phyloP scores from a whole-genome alignment of 306 rosid genomes.

The Purshia tridentata region DNA sequence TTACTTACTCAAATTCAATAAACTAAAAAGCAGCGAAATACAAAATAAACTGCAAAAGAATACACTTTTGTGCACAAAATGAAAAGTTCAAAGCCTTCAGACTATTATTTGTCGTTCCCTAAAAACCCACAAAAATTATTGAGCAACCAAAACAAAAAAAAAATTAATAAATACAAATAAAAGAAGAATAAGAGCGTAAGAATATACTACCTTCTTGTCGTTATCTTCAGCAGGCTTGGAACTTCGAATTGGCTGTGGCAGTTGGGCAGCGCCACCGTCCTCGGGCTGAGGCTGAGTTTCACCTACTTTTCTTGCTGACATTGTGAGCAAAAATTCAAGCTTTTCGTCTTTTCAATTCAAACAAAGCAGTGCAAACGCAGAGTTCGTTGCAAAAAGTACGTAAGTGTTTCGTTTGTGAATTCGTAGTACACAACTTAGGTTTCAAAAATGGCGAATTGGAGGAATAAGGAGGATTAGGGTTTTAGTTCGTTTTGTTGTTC shows the following conservation, averaged over 20 bases:
- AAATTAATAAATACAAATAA: not conserved
- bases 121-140: not conserved
- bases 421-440: not conserved
- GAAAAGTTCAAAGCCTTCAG: not conserved
- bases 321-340: constrained; percentile 40
- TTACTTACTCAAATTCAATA: constrained; percentile 8
- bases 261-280: constrained; percentile 61
- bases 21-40: not conserved
- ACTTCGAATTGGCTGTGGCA: constrained; percentile 60
- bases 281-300: constrained; percentile 52
- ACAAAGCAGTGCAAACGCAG: not conserved
- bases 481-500: constrained; percentile 1
- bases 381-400: not conserved
- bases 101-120: not conserved
- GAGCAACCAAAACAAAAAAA: not conserved
- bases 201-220: constrained; percentile 55
- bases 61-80: not conserved
- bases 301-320: constrained; percentile 53
- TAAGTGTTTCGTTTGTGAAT: constrained; percentile 27
- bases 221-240: constrained; percentile 60
- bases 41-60: not conserved
- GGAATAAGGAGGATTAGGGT: constrained; percentile 13
- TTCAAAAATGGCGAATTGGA: not conserved
- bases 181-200: not conserved
- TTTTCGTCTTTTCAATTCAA: not conserved